These are phyloP conservation scores for Pulveroboletus sp. DNA, from an alignment of 768 basidiomycete species.

Conservation along the genomic window DNA sequence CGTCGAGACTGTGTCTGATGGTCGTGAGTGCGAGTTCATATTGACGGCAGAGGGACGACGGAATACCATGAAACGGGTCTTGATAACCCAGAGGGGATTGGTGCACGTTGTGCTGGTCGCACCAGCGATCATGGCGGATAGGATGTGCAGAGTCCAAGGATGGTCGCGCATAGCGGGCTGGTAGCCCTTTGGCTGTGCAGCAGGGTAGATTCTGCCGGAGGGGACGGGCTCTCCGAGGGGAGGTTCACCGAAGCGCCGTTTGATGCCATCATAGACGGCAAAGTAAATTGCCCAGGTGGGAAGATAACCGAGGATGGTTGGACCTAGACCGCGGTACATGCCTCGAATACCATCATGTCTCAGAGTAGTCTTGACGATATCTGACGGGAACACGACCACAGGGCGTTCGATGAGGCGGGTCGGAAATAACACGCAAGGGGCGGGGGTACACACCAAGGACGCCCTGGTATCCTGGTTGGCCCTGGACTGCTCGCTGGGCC, in stretches of 20 bases:
- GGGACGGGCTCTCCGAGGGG: slow-evolving; percentile 41
- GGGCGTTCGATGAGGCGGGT: slow-evolving; percentile 10
- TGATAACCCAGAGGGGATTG: slow-evolving; percentile 98
- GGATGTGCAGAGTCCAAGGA: slow-evolving; percentile 83
- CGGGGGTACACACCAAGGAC: slow-evolving; percentile 55
- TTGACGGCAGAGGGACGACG: background rate
- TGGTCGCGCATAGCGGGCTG: slow-evolving; percentile 79
- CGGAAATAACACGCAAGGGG: slow-evolving; percentile 6
- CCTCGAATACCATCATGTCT: slow-evolving; percentile 77
- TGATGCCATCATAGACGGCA: slow-evolving; percentile 95
- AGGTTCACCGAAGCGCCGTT: slow-evolving; percentile 72
- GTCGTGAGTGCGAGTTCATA: slow-evolving; percentile 1
- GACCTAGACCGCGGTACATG: slow-evolving; percentile 94
- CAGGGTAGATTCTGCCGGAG: slow-evolving; percentile 65
- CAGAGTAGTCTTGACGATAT: slow-evolving; percentile 57
- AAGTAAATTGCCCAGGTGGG: slow-evolving; percentile 99
- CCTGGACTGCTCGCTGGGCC: slow-evolving; percentile 76
- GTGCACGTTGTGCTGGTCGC: slow-evolving; percentile 91
- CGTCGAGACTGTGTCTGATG: slow-evolving; percentile 77
- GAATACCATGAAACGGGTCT: slow-evolving; percentile 96
- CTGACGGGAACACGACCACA: slow-evolving; percentile 24
- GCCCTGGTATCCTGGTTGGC: slow-evolving; percentile 74
- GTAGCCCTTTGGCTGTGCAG: slow-evolving; percentile 82
- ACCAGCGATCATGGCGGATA: slow-evolving; percentile 95
- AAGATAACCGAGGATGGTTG: slow-evolving; percentile 93